Conservation (phyloP, 2,329 filamentous ascomycete species). For the Incumbomyces delicatus region DNA sequence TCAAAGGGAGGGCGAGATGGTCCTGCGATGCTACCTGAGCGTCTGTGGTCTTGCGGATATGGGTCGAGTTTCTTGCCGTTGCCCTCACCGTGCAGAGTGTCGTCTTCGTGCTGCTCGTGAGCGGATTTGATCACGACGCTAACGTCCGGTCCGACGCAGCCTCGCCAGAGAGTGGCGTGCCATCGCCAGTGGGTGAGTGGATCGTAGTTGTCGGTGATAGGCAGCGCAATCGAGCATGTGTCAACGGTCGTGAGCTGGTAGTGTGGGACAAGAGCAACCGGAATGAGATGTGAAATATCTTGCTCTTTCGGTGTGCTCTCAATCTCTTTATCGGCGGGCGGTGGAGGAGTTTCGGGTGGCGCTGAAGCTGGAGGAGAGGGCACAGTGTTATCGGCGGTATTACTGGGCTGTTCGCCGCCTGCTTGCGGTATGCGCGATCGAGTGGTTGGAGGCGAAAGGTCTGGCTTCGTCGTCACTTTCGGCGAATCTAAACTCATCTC, state of each 20-base stretch:
- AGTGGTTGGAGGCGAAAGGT: not conserved
- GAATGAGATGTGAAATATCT: conserved; percentile 33
- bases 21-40: conserved; percentile 1
- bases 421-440: conserved; percentile 1
- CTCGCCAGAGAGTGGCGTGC: conserved; percentile 90
- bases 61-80: conserved; percentile 33
- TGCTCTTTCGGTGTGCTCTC: conserved; percentile 10
- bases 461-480: not conserved
- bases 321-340: conserved; percentile 18
- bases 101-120: conserved; percentile 25
- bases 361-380: not conserved
- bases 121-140: conserved; percentile 37
- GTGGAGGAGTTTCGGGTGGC: conserved; percentile 11
- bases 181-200: conserved; percentile 94
- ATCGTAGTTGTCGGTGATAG: conserved; percentile 66
- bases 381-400: not conserved
- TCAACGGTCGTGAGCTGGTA: conserved; percentile 76
- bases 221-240: conserved; percentile 60
- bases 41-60: not conserved
- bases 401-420: not conserved
- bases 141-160: conserved; percentile 66
- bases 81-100: conserved; percentile 27
- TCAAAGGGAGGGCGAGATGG: not conserved
- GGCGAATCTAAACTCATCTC: conserved; percentile 13
- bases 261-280: conserved; percentile 65